Conservation (phyloP, 441 rosid species). For the Hura crepitans region DNA sequence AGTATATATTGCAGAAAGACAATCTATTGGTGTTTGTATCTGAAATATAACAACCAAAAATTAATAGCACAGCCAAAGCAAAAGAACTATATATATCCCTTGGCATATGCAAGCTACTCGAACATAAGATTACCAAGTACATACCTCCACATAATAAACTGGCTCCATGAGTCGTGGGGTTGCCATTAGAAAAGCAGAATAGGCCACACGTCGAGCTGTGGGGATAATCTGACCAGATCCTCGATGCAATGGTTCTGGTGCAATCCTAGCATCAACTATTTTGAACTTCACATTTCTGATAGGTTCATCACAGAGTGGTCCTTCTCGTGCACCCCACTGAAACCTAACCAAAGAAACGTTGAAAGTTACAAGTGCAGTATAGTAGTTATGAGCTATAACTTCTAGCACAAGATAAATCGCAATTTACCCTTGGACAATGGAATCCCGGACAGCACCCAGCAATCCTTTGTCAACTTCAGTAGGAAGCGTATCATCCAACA, state of each 20-base stretch:
- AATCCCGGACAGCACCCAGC: slow-evolving; percentile 79
- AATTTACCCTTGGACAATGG: slow-evolving; percentile 87
- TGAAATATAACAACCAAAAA: slow-evolving; percentile 31
- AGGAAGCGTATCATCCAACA: slow-evolving; percentile 89
- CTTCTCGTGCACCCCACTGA: slow-evolving; percentile 99
- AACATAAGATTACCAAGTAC: slow-evolving; percentile 8
- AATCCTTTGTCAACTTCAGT: slow-evolving; percentile 87
- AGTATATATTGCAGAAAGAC: slow-evolving; percentile 90
- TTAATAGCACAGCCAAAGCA: slow-evolving; percentile 12
- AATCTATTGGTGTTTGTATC: slow-evolving; percentile 97
- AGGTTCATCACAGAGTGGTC: slow-evolving; percentile 97
- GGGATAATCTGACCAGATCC: slow-evolving; percentile 99
- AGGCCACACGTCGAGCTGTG: slow-evolving; percentile 88
- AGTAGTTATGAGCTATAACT: not conserved
- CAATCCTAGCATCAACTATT: slow-evolving; percentile 91
- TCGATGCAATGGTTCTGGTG: slow-evolving; percentile 80
- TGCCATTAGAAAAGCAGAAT: slow-evolving; percentile 92
- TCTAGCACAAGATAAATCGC: not conserved
- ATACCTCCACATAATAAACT: slow-evolving; percentile 92
- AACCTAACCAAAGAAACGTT: slow-evolving; percentile 44
- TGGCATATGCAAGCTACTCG: not conserved
- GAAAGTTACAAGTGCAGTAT: not conserved
- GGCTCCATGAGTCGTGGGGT: slow-evolving; percentile 98
- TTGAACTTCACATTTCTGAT: slow-evolving; percentile 95
- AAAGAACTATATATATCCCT: not conserved